Percentiles rank a stretch among this genome's conserved stretches.
phyloP scores from a whole-genome alignment of 2,329 filamentous ascomycete species.

The Endoconidiophora laricicola region DNA sequence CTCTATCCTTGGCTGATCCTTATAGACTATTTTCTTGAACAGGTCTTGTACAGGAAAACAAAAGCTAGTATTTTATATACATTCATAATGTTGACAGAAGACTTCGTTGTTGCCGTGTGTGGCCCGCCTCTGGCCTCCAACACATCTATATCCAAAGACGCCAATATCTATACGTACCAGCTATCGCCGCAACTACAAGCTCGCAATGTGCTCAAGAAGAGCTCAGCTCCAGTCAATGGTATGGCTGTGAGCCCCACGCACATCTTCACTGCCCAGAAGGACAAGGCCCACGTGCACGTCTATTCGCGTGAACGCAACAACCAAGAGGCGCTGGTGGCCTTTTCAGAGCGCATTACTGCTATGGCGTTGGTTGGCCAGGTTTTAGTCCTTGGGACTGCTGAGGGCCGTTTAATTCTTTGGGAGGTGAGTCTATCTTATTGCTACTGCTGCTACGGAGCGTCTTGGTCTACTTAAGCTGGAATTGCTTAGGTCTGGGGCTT shows the following conservation, averaged over 20 bases:
- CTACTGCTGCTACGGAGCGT: too few species aligned
- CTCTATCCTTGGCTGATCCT: not conserved
- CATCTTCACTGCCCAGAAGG: conserved; percentile 78
- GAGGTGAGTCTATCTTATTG: conserved; percentile 43
- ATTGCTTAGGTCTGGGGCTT: not conserved
- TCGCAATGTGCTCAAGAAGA: conserved; percentile 77
- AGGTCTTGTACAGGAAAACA: too few species aligned
- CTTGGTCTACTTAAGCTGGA: too few species aligned
- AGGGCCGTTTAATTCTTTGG: conserved; percentile 79
- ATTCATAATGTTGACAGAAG: conserved; percentile 38
- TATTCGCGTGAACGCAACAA: conserved; percentile 72
- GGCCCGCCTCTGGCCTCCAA: conserved; percentile 43
- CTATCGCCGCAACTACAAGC: conserved; percentile 63
- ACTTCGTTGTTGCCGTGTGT: conserved; percentile 41
- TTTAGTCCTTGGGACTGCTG: conserved; percentile 64
- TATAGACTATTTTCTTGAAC: too few species aligned
- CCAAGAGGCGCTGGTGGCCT: conserved; percentile 76
- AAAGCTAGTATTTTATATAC: not conserved
- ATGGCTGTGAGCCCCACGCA: conserved; percentile 68
- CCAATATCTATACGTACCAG: conserved; percentile 73
- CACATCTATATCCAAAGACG: conserved; percentile 54
- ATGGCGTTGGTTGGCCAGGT: conserved; percentile 56
- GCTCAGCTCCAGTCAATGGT: conserved; percentile 60
- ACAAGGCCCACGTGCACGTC: conserved; percentile 84
- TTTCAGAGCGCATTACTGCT: conserved; percentile 72